Evolutionary conservation across 345 rosid species (phyloP).

Genomic region (Lepidium aucheri): DNA sequence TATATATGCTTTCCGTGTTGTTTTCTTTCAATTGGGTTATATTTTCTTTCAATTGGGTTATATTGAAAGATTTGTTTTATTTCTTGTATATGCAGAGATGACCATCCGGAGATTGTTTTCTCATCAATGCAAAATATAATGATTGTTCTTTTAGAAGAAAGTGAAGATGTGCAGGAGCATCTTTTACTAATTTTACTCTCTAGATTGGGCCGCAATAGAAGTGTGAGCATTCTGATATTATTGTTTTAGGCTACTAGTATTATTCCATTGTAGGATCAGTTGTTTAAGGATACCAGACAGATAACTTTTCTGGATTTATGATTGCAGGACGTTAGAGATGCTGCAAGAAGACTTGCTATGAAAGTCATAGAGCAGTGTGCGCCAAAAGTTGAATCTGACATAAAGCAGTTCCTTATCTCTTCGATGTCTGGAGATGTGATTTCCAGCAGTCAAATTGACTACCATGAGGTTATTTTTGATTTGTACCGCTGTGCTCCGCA

Average conservation of each 20-base stretch:
- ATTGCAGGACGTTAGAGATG: slow-evolving; percentile 51
- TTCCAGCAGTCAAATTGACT: slow-evolving; percentile 53
- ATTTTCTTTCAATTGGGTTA: neutral
- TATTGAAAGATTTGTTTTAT: neutral
- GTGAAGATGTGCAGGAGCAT: slow-evolving; percentile 84
- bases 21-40: neutral
- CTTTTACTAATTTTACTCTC: slow-evolving; percentile 63
- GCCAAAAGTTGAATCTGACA: slow-evolving; percentile 75
- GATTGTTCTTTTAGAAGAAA: slow-evolving; percentile 80
- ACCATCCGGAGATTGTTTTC: slow-evolving; percentile 80
- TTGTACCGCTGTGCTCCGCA: slow-evolving; percentile 81
- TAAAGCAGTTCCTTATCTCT: slow-evolving; percentile 81
- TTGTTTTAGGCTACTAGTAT: neutral
- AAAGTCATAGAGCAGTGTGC: slow-evolving; percentile 79
- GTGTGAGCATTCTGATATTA: slow-evolving; percentile 40
- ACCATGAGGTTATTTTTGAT: slow-evolving; percentile 86
- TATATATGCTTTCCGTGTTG: neutral
- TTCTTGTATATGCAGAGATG: slow-evolving; percentile 59
- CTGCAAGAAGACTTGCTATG: slow-evolving; percentile 87
- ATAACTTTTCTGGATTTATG: slow-evolving; percentile 24
- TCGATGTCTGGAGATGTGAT: slow-evolving; percentile 76
- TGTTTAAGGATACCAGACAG: slow-evolving; percentile 4
- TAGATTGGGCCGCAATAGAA: slow-evolving; percentile 62
- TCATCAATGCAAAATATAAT: slow-evolving; percentile 89
- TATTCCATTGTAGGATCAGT: neutral